Conservation (phyloP, 805 yeast genomes). For the Pichia heedii region DNA sequence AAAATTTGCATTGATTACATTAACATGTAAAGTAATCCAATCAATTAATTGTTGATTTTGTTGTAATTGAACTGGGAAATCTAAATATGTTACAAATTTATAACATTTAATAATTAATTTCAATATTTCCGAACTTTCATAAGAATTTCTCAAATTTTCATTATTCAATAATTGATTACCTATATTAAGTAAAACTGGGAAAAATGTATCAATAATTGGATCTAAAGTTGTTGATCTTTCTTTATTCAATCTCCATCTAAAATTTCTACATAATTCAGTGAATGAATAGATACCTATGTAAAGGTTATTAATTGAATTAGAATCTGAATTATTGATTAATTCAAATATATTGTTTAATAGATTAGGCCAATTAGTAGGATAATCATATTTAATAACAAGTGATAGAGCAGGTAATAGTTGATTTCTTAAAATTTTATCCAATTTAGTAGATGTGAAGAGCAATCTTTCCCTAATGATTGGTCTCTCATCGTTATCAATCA, state of each 20-base stretch:
- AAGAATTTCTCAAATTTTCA: slow-evolving; percentile 24
- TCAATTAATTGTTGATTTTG: slow-evolving; percentile 38
- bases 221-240: slow-evolving; percentile 46
- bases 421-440: slow-evolving; percentile 36
- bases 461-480: slow-evolving; percentile 63
- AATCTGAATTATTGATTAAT: slow-evolving; percentile 30
- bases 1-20: slow-evolving; percentile 48
- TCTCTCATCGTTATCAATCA: slow-evolving; percentile 63
- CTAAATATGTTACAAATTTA: slow-evolving; percentile 74
- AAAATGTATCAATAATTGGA: slow-evolving; percentile 48
- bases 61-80: slow-evolving; percentile 65
- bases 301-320: slow-evolving; percentile 28
- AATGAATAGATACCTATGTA: slow-evolving; percentile 72
- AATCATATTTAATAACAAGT: slow-evolving; percentile 37
- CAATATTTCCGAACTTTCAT: slow-evolving; percentile 56
- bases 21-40: slow-evolving; percentile 76
- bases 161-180: slow-evolving; percentile 43
- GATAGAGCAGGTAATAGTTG: slow-evolving; percentile 45
- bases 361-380: slow-evolving; percentile 42
- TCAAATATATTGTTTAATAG: slow-evolving; percentile 40
- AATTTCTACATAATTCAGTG: slow-evolving; percentile 64
- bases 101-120: slow-evolving; percentile 68
- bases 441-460: slow-evolving; percentile 48
- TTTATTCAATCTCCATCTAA: slow-evolving; percentile 64
- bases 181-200: slow-evolving; percentile 59